Percentiles rank a stretch among this genome's conserved stretches.
Evolutionary conservation across 495 filamentous ascomycete genomes (phyloP).

Genomic region (Sphaerosporella brunnea): DNA sequence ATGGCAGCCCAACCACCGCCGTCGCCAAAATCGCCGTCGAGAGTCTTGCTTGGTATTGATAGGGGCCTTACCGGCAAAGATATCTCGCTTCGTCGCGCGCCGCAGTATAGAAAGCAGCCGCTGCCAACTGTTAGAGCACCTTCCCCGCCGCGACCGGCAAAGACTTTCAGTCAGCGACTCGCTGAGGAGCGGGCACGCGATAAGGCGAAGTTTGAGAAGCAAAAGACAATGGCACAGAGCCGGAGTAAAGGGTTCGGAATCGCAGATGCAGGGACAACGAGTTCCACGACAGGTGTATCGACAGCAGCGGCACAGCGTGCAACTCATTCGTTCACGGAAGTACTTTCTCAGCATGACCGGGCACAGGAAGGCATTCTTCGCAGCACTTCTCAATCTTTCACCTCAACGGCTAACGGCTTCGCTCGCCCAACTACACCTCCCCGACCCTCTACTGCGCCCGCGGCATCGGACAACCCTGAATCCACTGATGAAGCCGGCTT

Average conservation of each 20-base stretch:
- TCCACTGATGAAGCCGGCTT: constrained; percentile 37
- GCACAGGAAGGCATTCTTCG: background rate
- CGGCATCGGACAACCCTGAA: constrained; percentile 25
- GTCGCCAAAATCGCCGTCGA: constrained; percentile 54
- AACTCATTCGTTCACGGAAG: constrained; percentile 3
- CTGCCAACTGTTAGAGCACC: constrained; percentile 8
- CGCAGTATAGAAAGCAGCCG: constrained; percentile 25
- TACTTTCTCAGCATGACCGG: background rate
- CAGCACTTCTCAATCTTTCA: background rate
- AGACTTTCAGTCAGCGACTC: constrained; percentile 67
- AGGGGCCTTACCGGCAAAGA: constrained; percentile 67
- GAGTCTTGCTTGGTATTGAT: constrained; percentile 74
- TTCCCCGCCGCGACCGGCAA: constrained; percentile 15
- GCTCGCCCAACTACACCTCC: background rate
- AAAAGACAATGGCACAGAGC: constrained; percentile 35
- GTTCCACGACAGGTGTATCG: background rate
- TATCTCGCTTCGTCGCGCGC: constrained; percentile 65
- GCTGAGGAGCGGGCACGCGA: constrained; percentile 47
- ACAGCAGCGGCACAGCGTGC: constrained; percentile 5
- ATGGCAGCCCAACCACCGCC: constrained; percentile 18
- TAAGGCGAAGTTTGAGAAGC: constrained; percentile 36
- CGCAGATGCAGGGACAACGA: background rate
- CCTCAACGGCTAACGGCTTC: background rate
- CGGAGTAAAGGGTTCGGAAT: constrained; percentile 59
- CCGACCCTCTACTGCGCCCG: constrained; percentile 8